Evolutionary conservation across 208 protist genomes (phyloP), one percentile per base, ranked within the genome.

Genomic region (Trypanosoma platydactyli): DNA sequence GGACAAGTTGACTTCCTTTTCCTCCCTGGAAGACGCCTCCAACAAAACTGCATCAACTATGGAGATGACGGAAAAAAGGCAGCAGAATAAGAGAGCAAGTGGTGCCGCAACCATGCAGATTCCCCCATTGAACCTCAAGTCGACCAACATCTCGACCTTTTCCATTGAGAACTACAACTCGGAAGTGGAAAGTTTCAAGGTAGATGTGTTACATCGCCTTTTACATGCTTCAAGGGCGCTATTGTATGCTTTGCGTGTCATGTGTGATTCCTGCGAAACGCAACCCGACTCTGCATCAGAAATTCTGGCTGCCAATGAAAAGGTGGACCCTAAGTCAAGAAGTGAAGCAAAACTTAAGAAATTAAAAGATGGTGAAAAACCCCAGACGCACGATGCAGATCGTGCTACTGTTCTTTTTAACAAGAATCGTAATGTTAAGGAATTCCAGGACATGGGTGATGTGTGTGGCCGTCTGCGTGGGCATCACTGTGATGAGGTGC

Each of bases 151-250:
- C 52, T 86, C 86, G 0, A 93, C 90, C 15, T 82, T 76, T 40
- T 59, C 42, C 40, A 81, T 88, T 46, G 69, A 56, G 18, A 68
- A 67, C 58, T 93, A 91, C 75, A 66, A 84, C 18, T 64, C 60
- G 5, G 87, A 92, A 25, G 41, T 49, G 33, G 83, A 87, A 53
- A 86, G 67, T 55, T 92, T 96, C 68, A 74, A 80, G 41, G 77
- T 94, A 13, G 71, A 73, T 1, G 77, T 84, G n/a, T 74, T 96
- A 44, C 83, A 96, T 79, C 91, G 91, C 24, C 76, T 96, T 16
- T 72, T 94, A 46, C 76, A 75, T 62, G 87, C 81, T 0, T 84
- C 88, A 35, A 83, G 78, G 54, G 61, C 85, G 18, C 66, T 96
- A 30, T 64, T 96, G n/a, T 94, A 87, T 63, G 27, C 74, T 12